Evolutionary conservation across 371 early-diverging fungal species (phyloP).

Genomic region (Lichtheimia ramosa): DNA sequence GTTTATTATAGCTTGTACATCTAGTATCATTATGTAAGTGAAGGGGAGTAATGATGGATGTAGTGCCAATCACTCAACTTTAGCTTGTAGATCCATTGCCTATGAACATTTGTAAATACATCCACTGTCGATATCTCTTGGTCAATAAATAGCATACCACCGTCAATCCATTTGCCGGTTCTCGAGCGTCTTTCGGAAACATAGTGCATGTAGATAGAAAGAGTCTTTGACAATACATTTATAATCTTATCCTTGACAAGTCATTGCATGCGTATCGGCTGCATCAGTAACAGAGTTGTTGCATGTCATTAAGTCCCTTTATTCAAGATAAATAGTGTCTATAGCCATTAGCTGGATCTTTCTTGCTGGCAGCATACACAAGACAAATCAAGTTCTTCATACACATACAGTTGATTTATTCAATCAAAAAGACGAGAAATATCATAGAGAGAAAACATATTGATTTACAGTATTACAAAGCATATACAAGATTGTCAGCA

Average conservation of each 20-base stretch:
- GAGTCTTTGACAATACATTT: background rate
- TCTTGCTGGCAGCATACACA: slow-evolving; percentile 32
- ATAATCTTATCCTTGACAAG: slow-evolving; percentile 1
- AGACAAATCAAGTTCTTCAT: no score
- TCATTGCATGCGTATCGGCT: slow-evolving; percentile 57
- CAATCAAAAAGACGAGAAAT: no score
- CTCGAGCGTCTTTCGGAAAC: slow-evolving; percentile 58
- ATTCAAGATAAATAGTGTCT: no score
- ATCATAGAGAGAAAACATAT: no score
- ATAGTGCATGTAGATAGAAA: slow-evolving; percentile 23
- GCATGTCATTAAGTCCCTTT: slow-evolving; percentile 39
- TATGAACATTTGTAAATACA: background rate
- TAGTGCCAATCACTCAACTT: no score
- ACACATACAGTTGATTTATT: no score
- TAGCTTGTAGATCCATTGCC: background rate
- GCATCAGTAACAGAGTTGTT: slow-evolving; percentile 35
- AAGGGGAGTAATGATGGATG: background rate
- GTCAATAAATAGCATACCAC: slow-evolving; percentile 12
- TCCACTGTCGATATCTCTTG: background rate
- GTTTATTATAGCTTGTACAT: background rate
- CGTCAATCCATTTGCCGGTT: slow-evolving; percentile 63
- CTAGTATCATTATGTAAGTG: background rate
- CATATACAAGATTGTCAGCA: no score
- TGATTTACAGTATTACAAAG: no score
- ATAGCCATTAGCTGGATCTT: slow-evolving; percentile 35